phyloP scores from a whole-genome alignment of 2,329 filamentous ascomycete species.

The Colletotrichum costaricense region DNA sequence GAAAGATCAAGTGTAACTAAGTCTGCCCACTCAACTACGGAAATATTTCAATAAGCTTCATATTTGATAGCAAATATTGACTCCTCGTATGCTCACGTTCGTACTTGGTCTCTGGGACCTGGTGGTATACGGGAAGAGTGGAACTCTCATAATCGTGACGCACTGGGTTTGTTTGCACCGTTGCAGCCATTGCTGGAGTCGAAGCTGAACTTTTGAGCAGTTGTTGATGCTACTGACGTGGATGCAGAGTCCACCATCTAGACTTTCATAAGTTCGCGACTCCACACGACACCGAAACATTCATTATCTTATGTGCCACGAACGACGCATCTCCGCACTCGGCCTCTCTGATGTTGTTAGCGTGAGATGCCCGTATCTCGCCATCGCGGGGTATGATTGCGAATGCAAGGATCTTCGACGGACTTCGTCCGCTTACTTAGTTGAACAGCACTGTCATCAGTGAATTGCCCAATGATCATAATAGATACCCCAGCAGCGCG shows the following conservation, averaged over 20 bases:
- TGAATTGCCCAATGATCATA: not conserved
- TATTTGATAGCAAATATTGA: not conserved
- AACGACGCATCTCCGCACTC: not conserved
- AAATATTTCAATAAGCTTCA: not conserved
- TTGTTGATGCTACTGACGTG: not conserved
- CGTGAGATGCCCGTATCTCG: constrained; percentile 13
- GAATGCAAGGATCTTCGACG: constrained; percentile 11
- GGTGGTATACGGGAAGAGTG: constrained; percentile 45
- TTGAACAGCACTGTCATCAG: not conserved
- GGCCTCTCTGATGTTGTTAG: not conserved
- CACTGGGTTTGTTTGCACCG: not conserved
- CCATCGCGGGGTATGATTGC: constrained; percentile 24
- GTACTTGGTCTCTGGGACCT: constrained; percentile 47
- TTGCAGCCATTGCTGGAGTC: not conserved
- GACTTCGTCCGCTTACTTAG: constrained; percentile 11
- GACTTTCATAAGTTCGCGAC: not conserved
- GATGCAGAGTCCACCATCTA: not conserved
- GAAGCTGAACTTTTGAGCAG: not conserved
- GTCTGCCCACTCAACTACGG: constrained; percentile 61
- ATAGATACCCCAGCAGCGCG: not conserved
- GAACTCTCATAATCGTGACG: constrained; percentile 19
- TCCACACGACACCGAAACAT: not conserved
- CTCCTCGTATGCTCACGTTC: constrained; percentile 41
- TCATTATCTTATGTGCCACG: not conserved
- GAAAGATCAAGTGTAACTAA: constrained; percentile 68